Conservation (phyloP, 345 rosid genomes). For the Xanthoceras sorbifolium region DNA sequence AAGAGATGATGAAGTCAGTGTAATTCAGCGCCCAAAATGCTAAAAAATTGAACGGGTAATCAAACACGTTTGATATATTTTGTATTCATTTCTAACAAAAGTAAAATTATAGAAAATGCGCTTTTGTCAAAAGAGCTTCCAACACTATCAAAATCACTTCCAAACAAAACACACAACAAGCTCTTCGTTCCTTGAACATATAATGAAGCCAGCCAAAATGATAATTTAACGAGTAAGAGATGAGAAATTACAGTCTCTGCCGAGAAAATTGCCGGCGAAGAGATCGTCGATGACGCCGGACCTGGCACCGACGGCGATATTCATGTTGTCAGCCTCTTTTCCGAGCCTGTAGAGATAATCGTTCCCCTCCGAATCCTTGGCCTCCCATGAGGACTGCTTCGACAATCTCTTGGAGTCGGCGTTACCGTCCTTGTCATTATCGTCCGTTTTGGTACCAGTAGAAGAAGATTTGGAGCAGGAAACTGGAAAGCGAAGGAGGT, state of each 20-base stretch:
- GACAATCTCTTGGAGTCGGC: slow-evolving; percentile 41
- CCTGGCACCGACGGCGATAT: slow-evolving; percentile 85
- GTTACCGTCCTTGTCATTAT: not conserved
- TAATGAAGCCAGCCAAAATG: too few species aligned
- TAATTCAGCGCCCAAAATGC: too few species aligned
- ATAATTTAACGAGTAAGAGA: not conserved
- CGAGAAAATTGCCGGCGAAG: slow-evolving; percentile 83
- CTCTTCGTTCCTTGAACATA: too few species aligned
- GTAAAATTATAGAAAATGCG: too few species aligned
- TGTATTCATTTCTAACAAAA: too few species aligned
- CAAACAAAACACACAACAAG: not conserved
- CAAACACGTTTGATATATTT: too few species aligned
- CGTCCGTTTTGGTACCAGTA: not conserved
- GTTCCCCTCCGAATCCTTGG: slow-evolving; percentile 70
- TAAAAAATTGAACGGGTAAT: too few species aligned
- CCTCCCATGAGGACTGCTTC: slow-evolving; percentile 92
- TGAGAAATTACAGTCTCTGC: slow-evolving; percentile 64
- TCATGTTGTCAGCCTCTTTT: slow-evolving; percentile 79
- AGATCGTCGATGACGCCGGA: slow-evolving; percentile 79
- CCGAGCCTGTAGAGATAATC: slow-evolving; percentile 88
- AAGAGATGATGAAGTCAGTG: too few species aligned
- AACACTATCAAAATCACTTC: not conserved
- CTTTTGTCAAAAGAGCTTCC: too few species aligned
- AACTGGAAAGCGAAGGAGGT: slow-evolving; percentile 20
- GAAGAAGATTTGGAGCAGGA: slow-evolving; percentile 45